Base-by-base conservation (phyloP, 257 asterid genomes). In the Gardenia jasminoides region DNA sequence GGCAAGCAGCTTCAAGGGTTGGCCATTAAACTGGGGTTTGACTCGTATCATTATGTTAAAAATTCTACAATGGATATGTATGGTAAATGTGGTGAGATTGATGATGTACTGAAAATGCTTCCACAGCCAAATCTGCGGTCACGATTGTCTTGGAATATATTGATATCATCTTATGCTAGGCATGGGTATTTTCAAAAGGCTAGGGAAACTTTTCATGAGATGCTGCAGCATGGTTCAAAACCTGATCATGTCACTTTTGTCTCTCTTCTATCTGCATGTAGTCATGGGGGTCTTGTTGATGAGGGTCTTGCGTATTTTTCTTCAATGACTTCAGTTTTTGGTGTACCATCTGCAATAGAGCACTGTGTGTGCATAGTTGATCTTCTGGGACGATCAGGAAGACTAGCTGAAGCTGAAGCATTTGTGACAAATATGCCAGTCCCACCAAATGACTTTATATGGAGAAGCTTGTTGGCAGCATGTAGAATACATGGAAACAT, bases 241-340 rank as follows among this genome's bases (percentile, higher is more conserved):
- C 98, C 97, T 13, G 88, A 89, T 80, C 95, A 91, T 74, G 95
- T 92, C 82, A 92, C 97, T n/a, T 94, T 92, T 68, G 97, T 94
- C 83, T 88, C 97, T 52, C 97, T 94, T 81, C 78, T 94, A 80
- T 94, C 98, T 2, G 97, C 98, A 1, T 93, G 97, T 73, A 93
- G 95, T 88, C 98, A 93, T 71, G 97, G 96, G 8, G 98, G 98
- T 70, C 83, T 92, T 66, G 97, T 92, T 30, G 90, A 88, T 5
- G 97, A 94, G 79, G 98, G 98, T 77, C 94, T 92, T 41, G 72
- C 68, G n/a, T 90, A 91, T 83, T 92, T 87, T 82, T 80, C 82
- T 83, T 81, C 87, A 69, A 92, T 92, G 97, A 87, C 85, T 7
- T 41, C 84, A 0, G 85, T 84, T 10, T 94, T 88, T 84, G 91